Conservation (phyloP, 31 red algal genomes). For the Odonthalia washingtoniensis region DNA sequence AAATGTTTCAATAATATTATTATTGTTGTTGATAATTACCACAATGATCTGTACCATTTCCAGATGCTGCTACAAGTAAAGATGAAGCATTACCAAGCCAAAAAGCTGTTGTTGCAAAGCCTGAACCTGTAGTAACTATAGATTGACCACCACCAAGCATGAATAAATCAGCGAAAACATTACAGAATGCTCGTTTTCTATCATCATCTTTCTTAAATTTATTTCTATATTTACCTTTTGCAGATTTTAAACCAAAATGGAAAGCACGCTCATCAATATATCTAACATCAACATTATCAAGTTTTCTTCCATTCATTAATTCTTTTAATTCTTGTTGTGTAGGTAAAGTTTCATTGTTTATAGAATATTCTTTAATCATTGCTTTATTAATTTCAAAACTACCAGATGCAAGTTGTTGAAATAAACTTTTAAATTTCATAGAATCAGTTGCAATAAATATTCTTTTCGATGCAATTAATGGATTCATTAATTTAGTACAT, state of each 20-base stretch:
- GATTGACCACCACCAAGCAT: neutral
- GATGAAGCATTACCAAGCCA: neutral
- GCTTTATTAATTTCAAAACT: too few relatives aligned
- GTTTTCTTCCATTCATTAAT: too few relatives aligned
- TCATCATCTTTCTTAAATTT: neutral
- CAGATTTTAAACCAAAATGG: neutral
- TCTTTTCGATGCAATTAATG: neutral
- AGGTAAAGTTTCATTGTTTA: too few relatives aligned
- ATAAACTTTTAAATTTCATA: constrained; percentile 8
- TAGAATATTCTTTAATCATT: too few relatives aligned
- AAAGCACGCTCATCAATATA: neutral
- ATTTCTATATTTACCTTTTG: neutral
- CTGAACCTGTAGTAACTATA: constrained; percentile 28
- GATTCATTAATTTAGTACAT: neutral
- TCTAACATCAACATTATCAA: neutral
- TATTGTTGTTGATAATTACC: too few relatives aligned
- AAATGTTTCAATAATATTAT: too few relatives aligned
- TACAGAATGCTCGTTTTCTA: neutral
- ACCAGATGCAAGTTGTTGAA: neutral
- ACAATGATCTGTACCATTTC: neutral
- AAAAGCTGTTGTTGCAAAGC: constrained; percentile 10
- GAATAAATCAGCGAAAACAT: constrained; percentile 40
- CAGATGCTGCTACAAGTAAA: neutral
- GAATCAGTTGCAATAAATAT: constrained; percentile 8
- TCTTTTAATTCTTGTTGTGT: too few relatives aligned